Evolutionary conservation across 2,329 filamentous ascomycete genomes (phyloP).

Genomic region (Lasiodiplodia gonubiensis): DNA sequence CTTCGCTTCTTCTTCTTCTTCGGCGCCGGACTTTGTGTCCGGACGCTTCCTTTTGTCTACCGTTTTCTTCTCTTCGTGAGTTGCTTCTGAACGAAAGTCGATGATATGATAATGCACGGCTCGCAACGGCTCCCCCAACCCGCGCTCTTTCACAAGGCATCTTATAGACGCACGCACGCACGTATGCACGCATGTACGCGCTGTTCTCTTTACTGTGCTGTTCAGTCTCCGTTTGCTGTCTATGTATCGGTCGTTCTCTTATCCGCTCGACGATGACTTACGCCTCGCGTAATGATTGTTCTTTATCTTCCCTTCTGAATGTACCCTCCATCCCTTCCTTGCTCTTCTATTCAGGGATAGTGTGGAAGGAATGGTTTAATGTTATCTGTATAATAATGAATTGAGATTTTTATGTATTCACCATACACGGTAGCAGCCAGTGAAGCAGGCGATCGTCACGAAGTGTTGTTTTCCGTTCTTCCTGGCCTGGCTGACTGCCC

Average conservation of each 20-base stretch:
- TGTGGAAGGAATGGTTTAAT: neutral
- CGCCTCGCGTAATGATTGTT: neutral
- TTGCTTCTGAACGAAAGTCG: conserved; percentile 1
- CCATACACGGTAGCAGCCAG: too few relatives aligned
- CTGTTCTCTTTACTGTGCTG: neutral
- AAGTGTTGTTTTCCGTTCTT: too few relatives aligned
- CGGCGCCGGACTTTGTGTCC: neutral
- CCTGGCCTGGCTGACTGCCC: too few relatives aligned
- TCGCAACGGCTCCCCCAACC: neutral
- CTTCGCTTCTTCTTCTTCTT: neutral
- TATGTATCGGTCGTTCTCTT: neutral
- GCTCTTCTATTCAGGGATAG: neutral
- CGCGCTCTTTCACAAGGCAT: neutral
- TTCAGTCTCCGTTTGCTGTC: neutral
- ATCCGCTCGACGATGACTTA: neutral
- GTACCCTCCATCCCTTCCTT: neutral
- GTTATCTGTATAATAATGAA: neutral
- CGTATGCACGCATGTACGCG: neutral
- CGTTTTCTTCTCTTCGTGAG: neutral
- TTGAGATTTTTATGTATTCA: neutral
- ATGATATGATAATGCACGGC: neutral
- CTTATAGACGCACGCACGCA: neutral
- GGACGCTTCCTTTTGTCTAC: neutral
- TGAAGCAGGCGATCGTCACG: too few relatives aligned
- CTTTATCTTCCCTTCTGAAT: neutral